phyloP scores from a whole-genome alignment of 768 basidiomycete genomes.

The Boletus eberwhitei region DNA sequence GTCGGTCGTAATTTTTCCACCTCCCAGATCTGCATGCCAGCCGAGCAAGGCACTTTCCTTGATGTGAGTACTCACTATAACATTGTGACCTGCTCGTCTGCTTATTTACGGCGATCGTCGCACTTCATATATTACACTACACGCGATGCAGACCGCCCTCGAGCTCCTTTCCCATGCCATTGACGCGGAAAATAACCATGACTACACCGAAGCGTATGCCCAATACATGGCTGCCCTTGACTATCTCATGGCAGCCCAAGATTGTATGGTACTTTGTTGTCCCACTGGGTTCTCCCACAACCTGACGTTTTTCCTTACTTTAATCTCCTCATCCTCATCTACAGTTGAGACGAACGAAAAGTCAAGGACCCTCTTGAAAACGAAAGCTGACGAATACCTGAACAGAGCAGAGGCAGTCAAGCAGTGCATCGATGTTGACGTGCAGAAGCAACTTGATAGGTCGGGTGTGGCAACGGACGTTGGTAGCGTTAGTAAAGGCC shows the following conservation, averaged over 20 bases:
- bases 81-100: background rate
- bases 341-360: slow-evolving; percentile 20
- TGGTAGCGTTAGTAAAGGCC: background rate
- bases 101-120: background rate
- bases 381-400: slow-evolving; percentile 19
- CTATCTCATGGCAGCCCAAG: slow-evolving; percentile 95
- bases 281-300: background rate
- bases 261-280: slow-evolving; percentile 26
- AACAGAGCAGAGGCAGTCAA: slow-evolving; percentile 16
- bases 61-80: slow-evolving; percentile 4
- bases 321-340: background rate
- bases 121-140: background rate
- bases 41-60: slow-evolving; percentile 2
- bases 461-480: background rate
- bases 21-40: background rate
- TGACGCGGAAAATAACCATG: slow-evolving; percentile 82
- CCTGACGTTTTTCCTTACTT: background rate
- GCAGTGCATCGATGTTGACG: background rate
- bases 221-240: slow-evolving; percentile 91
- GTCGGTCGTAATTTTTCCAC: background rate
- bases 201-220: slow-evolving; percentile 91
- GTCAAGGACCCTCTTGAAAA: slow-evolving; percentile 13
- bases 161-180: slow-evolving; percentile 88
- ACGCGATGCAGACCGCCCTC: slow-evolving; percentile 57
- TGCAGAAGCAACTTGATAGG: background rate